These are phyloP conservation scores for Leptographium wingfieldii DNA, from an alignment of 2,329 filamentous ascomycete genomes.

Conservation along the genomic window DNA sequence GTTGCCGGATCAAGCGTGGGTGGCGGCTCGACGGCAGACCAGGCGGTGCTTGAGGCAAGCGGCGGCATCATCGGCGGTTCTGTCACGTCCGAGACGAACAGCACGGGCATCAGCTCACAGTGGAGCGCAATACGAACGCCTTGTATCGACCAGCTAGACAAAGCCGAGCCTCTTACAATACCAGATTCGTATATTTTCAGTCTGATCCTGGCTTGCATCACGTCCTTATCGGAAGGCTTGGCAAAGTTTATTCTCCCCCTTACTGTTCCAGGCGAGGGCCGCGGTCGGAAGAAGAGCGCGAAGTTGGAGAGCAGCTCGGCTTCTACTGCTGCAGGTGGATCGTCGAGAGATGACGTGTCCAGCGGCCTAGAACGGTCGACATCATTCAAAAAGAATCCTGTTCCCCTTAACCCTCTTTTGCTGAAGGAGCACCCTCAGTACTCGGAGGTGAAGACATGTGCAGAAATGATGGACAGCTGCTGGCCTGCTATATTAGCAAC, in stretches of 20 bases:
- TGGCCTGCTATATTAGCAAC: conserved; percentile 94
- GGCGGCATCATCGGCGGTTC: conserved; percentile 76
- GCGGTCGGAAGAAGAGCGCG: conserved; percentile 36
- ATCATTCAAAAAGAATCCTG: conserved; percentile 61
- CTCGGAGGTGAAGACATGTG: conserved; percentile 61
- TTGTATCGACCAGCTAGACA: conserved; percentile 90
- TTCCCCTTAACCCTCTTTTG: conserved; percentile 72
- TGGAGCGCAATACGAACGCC: conserved; percentile 83
- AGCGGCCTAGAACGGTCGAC: conserved; percentile 42
- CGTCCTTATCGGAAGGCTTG: conserved; percentile 78
- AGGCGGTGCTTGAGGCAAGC: conserved; percentile 79
- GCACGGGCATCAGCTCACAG: conserved; percentile 71
- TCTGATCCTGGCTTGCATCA: conserved; percentile 77
- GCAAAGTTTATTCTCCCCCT: conserved; percentile 88
- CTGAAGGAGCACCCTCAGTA: conserved; percentile 61
- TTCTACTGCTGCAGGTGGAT: conserved; percentile 25
- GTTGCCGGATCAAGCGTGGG: conserved; percentile 42
- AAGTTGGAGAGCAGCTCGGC: conserved; percentile 31
- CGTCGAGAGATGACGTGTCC: conserved; percentile 14
- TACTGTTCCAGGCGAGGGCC: conserved; percentile 63
- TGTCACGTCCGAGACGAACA: conserved; percentile 52
- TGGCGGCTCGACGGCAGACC: conserved; percentile 53
- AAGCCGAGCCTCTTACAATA: conserved; percentile 66
- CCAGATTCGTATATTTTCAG: conserved; percentile 94
- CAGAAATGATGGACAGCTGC: conserved; percentile 74